Conservation (phyloP, 2,329 filamentous ascomycete genomes). For the Neonectria neomacrospora region DNA sequence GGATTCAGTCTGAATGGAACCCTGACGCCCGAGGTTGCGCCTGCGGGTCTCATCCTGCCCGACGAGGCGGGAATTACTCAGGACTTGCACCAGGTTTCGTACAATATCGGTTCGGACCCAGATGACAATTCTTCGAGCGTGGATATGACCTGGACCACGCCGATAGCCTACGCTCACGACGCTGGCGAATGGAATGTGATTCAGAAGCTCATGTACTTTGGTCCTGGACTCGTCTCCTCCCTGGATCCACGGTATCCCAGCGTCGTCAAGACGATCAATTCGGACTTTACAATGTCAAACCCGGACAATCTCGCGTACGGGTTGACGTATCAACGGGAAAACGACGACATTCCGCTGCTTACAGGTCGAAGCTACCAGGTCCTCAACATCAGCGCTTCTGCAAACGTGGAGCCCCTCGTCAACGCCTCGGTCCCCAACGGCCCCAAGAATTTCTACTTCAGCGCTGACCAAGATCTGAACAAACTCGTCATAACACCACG, state of each 20-base stretch:
- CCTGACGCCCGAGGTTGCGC: too few species aligned
- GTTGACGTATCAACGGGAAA: background rate
- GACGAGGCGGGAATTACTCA: too few species aligned
- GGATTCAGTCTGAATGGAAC: too few species aligned
- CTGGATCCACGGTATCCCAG: slow-evolving; percentile 11
- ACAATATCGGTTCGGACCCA: too few species aligned
- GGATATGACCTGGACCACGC: slow-evolving; percentile 8
- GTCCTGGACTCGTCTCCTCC: slow-evolving; percentile 14
- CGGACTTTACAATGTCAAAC: slow-evolving; percentile 5
- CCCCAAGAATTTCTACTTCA: slow-evolving; percentile 13
- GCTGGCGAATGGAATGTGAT: slow-evolving; percentile 15
- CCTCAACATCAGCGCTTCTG: background rate
- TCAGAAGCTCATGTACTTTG: slow-evolving; percentile 9
- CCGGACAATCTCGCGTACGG: background rate
- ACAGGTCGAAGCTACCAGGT: slow-evolving; percentile 15
- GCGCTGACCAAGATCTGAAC: background rate
- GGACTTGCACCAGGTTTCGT: too few species aligned
- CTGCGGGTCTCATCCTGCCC: too few species aligned
- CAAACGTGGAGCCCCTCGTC: background rate
- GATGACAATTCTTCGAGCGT: background rate
- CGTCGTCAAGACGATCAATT: background rate
- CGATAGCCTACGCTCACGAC: slow-evolving; percentile 9
- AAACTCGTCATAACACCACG: slow-evolving; percentile 5
- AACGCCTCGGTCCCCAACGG: background rate
- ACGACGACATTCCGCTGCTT: slow-evolving; percentile 12